Base-by-base conservation (phyloP, 805 yeast genomes). In the Torulaspora franciscae region DNA sequence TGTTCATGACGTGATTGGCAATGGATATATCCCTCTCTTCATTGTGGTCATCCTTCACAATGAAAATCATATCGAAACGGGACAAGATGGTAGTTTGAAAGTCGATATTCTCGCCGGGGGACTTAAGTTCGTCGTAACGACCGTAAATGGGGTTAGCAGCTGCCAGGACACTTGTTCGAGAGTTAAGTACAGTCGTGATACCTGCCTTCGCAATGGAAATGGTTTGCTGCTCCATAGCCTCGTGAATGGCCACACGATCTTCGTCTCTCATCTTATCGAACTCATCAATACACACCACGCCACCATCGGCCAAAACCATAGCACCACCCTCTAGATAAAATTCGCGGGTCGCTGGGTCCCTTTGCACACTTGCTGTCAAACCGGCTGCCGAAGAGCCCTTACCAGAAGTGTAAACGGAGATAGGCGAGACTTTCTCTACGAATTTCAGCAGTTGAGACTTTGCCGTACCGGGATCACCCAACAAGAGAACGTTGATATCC, bases 371-470 rank as follows among this genome's bases (percentile, higher is more conserved):
- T 0, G 99, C 99, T 1, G 99, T 93, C 67, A 93, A 76, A 80
- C 99, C 99, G 2, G 98, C 99, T 2, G 99, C 99, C 8, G 98
- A 91, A 0, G 99, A 91, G 59, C 99, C 99, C 62, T 93, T 93
- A 71, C 99, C 99, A 0, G 98, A 89, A 0, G 99, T 91, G 66
- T 91, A 93, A 30, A 93, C 90, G 3, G 98, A 81, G 47, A 91
- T 88, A 9, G 98, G 98, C 3, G 96, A 80, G 15, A 86, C 89
- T 61, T 91, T 90, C 63, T 93, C 98, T 14, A 89, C 98, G 55
- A 91, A 93, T 65, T 93, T 93, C 59, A 93, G 75, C 50, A 93
- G 70, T 71, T 93, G 99, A 8, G 99, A 93, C 65, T 93, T 93
- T 40, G 99, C 98, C 15, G 99, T 93, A 71, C 99, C 99, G 19